Evolutionary conservation across 1,139 yeast genomes (phyloP).

Genomic region (Martiniozyma asiatica): DNA sequence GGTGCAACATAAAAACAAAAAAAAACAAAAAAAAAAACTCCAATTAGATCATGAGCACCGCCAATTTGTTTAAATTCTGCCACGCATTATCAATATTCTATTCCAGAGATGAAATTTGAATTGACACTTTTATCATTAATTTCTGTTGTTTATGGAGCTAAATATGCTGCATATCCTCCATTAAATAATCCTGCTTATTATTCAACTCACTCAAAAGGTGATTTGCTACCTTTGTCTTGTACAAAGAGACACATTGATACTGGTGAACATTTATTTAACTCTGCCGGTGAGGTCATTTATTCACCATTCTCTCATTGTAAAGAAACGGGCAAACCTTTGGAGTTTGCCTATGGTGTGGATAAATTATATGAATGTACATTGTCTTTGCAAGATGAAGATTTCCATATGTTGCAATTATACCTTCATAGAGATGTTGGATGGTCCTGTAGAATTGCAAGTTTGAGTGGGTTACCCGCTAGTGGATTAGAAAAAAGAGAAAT

Average conservation of each 20-base stretch:
- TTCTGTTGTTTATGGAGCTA: too few species aligned
- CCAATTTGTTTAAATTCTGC: neutral
- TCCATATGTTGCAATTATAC: conserved; percentile 62
- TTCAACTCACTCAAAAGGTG: conserved; percentile 32
- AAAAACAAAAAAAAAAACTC: too few species aligned
- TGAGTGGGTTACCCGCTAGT: too few species aligned
- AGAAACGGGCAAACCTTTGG: conserved; percentile 51
- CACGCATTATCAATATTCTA: neutral
- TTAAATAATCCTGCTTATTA: too few species aligned
- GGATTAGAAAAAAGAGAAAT: too few species aligned
- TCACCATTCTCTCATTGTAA: conserved; percentile 49
- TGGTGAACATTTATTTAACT: conserved; percentile 65
- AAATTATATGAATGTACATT: conserved; percentile 53
- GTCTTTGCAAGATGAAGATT: conserved; percentile 51
- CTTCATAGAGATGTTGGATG: conserved; percentile 71
- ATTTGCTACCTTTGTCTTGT: conserved; percentile 44
- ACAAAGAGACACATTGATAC: conserved; percentile 57
- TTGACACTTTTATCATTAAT: neutral
- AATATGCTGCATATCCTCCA: too few species aligned
- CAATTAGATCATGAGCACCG: conserved; percentile 1
- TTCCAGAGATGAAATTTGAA: neutral
- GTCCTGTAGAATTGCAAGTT: conserved; percentile 54
- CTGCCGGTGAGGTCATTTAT: conserved; percentile 43
- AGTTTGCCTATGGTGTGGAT: conserved; percentile 39
- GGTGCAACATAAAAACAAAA: too few species aligned